These are phyloP conservation scores for Malus hybrid DNA, from an alignment of 331 rosid genomes.

Conservation along the genomic window DNA sequence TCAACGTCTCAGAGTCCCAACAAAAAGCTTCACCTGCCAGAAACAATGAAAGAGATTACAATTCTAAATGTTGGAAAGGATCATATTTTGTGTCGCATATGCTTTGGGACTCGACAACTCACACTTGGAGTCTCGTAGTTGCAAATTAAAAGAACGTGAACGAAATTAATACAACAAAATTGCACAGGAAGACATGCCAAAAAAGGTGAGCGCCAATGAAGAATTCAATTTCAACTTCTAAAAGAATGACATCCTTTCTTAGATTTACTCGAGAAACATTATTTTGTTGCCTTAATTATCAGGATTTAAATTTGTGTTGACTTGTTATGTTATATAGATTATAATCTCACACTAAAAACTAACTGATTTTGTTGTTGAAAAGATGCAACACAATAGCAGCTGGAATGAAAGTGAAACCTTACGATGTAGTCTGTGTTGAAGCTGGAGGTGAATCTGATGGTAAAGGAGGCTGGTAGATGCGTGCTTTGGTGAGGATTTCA, in stretches of 20 bases:
- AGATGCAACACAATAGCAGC: not conserved
- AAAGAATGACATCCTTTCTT: not conserved
- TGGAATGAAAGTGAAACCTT: slow-evolving; percentile 3
- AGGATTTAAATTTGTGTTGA: not conserved
- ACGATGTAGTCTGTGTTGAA: not conserved
- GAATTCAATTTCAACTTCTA: not conserved
- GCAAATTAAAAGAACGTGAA: not conserved
- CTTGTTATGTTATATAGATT: not conserved
- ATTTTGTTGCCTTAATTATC: not conserved
- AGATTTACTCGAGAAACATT: not conserved
- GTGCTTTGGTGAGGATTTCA: slow-evolving; percentile 75
- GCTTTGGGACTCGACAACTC: not conserved
- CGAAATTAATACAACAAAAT: not conserved
- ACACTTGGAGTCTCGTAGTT: not conserved
- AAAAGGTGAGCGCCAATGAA: not conserved
- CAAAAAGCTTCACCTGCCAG: slow-evolving; percentile 2
- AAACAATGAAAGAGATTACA: not conserved
- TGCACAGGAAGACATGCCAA: not conserved
- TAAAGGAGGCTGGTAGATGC: slow-evolving; percentile 51
- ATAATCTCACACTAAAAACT: not conserved
- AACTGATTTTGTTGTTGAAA: not conserved
- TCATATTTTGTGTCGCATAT: not conserved
- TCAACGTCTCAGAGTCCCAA: not conserved
- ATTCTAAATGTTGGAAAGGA: not conserved
- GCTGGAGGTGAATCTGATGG: slow-evolving; percentile 15